A percentile compares a stretch with the other conserved stretches of the same genome.
Conservation (phyloP, 192 early-diverging fungal species). For the Cetraspora pellucida region DNA sequence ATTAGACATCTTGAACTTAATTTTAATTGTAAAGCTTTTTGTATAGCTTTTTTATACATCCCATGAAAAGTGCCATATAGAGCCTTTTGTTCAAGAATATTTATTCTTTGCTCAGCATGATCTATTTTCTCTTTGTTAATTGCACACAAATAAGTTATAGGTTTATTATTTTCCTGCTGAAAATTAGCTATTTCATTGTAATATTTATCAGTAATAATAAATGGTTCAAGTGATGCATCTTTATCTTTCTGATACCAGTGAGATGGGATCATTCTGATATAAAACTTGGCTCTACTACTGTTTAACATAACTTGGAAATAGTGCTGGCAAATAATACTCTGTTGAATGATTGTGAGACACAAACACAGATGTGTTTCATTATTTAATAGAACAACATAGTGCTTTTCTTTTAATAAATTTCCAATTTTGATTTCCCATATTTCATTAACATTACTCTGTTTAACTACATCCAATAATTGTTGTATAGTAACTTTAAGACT, state of each 20-base stretch:
- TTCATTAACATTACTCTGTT: not conserved
- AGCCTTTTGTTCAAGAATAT: not conserved
- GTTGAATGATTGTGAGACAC: not conserved
- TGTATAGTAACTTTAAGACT: not conserved
- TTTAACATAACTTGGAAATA: slow-evolving; percentile 2
- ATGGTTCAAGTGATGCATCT: not conserved
- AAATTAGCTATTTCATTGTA: not conserved
- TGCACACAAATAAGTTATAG: not conserved
- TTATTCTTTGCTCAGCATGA: not conserved
- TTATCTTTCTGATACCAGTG: not conserved
- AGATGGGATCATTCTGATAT: not conserved
- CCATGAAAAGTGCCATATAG: not conserved
- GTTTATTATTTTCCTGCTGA: not conserved
- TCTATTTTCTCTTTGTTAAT: not conserved
- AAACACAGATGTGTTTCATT: not conserved
- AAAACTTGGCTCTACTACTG: not conserved
- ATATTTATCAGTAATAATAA: not conserved
- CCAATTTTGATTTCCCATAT: not conserved
- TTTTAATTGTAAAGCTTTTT: not conserved
- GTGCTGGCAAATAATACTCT: not conserved
- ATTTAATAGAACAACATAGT: not conserved
- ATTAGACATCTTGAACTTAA: not conserved
- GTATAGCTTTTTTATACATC: not conserved
- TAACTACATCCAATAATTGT: not conserved
- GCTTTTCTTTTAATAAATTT: not conserved